phyloP scores from a whole-genome alignment of 2,329 filamentous ascomycete species.

The Nothopassalora personata region DNA sequence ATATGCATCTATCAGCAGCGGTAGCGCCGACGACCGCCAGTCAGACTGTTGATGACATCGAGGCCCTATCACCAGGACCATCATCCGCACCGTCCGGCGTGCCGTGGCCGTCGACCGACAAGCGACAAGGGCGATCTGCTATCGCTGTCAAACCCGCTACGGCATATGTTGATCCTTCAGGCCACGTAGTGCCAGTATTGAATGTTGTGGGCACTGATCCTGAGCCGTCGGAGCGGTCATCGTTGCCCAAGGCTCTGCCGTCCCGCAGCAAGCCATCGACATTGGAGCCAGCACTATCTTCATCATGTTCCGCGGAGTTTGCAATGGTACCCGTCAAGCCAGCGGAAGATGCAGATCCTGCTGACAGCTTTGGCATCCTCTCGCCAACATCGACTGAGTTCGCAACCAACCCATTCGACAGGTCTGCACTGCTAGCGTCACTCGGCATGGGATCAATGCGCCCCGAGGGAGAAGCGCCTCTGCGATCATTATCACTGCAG shows the following conservation, averaged over 20 bases:
- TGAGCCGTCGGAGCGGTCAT: neutral
- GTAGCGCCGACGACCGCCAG: constrained; percentile 9
- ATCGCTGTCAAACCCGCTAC: constrained; percentile 46
- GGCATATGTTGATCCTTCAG: constrained; percentile 40
- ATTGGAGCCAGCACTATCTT: constrained; percentile 17
- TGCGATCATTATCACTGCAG: constrained; percentile 21
- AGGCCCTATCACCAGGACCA: constrained; percentile 50
- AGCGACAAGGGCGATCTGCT: constrained; percentile 21
- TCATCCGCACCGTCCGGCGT: constrained; percentile 62
- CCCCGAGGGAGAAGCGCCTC: constrained; percentile 20
- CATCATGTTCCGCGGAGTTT: constrained; percentile 38
- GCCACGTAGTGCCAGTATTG: constrained; percentile 31
- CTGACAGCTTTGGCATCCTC: constrained; percentile 36
- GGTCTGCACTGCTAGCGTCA: constrained; percentile 31
- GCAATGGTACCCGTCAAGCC: constrained; percentile 33
- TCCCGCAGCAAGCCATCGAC: neutral
- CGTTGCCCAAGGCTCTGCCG: neutral
- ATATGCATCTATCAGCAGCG: constrained; percentile 21
- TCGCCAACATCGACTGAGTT: constrained; percentile 41
- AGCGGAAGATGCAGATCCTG: constrained; percentile 28
- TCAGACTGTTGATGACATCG: constrained; percentile 22
- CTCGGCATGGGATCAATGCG: constrained; percentile 34
- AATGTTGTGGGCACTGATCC: constrained; percentile 20
- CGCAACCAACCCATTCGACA: constrained; percentile 30
- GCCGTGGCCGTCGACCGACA: constrained; percentile 52